Conservation (phyloP, 345 rosid species). For the Syzygium grande region DNA sequence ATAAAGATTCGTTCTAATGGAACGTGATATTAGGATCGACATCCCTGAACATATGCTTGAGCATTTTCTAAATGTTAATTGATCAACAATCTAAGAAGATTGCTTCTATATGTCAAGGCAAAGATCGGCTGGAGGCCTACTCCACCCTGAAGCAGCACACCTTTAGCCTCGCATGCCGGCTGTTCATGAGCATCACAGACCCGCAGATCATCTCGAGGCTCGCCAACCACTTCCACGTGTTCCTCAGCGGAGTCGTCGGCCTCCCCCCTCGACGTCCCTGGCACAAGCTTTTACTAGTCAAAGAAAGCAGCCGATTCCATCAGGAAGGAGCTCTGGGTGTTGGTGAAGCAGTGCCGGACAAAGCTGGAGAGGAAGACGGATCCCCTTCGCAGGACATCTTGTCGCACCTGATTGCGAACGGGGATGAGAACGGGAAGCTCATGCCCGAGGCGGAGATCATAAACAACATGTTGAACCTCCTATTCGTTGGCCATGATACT, state of each 20-base stretch:
- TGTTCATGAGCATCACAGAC: neutral
- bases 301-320: slow-evolving; percentile 1
- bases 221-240: neutral
- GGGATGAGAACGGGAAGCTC: slow-evolving; percentile 10
- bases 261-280: neutral
- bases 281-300: neutral
- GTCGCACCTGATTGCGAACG: slow-evolving; percentile 2
- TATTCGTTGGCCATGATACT: slow-evolving; percentile 10
- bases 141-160: neutral
- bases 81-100: neutral
- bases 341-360: slow-evolving; percentile 1
- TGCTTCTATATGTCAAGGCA: neutral
- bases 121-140: neutral
- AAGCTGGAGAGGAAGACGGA: slow-evolving; percentile 1
- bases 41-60: neutral
- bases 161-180: neutral
- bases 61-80: neutral
- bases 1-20: too few relatives aligned
- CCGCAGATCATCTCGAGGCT: neutral
- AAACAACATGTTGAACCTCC: slow-evolving; percentile 2
- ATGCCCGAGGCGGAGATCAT: slow-evolving; percentile 10
- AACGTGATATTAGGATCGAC: neutral
- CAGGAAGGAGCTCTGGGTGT: neutral
- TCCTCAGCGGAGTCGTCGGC: neutral
- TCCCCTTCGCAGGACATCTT: slow-evolving; percentile 3